Evolutionary conservation across 768 basidiomycete species (phyloP).

Genomic region (Collybiopsis confluens): DNA sequence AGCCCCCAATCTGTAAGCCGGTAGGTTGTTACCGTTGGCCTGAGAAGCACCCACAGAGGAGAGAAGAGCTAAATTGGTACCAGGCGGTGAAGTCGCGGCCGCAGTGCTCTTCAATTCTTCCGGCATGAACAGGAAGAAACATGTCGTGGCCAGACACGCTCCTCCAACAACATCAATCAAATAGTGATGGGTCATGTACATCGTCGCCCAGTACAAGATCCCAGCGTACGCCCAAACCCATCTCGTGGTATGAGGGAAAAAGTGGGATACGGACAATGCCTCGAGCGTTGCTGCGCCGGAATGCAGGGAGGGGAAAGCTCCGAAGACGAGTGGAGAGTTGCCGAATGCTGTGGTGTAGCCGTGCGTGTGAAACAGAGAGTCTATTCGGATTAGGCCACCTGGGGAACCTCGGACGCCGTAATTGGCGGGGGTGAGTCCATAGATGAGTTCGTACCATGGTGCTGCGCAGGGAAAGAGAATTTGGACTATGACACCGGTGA

Average conservation of each 20-base stretch:
- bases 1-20: slow-evolving; percentile 13
- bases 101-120: slow-evolving; percentile 63
- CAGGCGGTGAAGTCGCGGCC: slow-evolving; percentile 48
- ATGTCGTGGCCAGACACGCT: slow-evolving; percentile 80
- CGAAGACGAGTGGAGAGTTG: slow-evolving; percentile 90
- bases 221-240: slow-evolving; percentile 82
- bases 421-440: slow-evolving; percentile 92
- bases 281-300: slow-evolving; percentile 88
- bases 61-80: slow-evolving; percentile 14
- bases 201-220: slow-evolving; percentile 94
- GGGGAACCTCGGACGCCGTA: slow-evolving; percentile 91
- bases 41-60: background rate
- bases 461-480: slow-evolving; percentile 89
- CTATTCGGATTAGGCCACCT: slow-evolving; percentile 90
- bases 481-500: slow-evolving; percentile 83
- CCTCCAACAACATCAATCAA: slow-evolving; percentile 97
- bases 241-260: slow-evolving; percentile 73
- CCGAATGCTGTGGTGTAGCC: slow-evolving; percentile 81
- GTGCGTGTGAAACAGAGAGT: slow-evolving; percentile 71
- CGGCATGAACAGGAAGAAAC: slow-evolving; percentile 88
- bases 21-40: slow-evolving; percentile 4
- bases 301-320: slow-evolving; percentile 94
- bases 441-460: slow-evolving; percentile 97
- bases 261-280: slow-evolving; percentile 90
- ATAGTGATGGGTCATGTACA: slow-evolving; percentile 99